These are phyloP conservation scores for Aurantiochytrium sp. DNA, from an alignment of 108 stramenopile species.

Conservation along the genomic window DNA sequence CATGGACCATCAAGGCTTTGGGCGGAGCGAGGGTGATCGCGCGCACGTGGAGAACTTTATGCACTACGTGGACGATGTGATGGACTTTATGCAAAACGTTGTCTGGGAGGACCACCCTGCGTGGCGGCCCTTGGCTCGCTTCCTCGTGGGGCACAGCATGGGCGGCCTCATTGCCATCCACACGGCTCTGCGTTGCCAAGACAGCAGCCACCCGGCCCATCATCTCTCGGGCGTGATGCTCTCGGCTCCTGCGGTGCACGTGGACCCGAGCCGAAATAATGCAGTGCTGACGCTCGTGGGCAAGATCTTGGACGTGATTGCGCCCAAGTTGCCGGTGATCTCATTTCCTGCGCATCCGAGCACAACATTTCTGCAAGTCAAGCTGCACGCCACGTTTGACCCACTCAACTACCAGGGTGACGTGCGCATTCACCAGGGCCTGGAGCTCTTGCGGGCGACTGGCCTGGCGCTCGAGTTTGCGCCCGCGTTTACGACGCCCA, in stretches of 20 bases:
- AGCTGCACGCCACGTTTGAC: background rate
- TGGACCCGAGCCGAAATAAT: background rate
- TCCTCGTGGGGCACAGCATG: background rate
- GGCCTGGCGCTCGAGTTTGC: background rate
- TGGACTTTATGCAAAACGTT: background rate
- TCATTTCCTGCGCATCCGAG: background rate
- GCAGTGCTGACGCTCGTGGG: background rate
- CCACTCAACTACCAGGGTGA: background rate
- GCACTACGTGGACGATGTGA: conserved; percentile 7
- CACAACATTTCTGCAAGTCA: background rate
- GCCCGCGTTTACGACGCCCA: background rate
- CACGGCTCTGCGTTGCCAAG: background rate
- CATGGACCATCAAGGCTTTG: conserved; percentile 14
- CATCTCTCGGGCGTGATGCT: background rate
- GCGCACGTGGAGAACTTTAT: background rate
- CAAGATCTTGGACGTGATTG: background rate
- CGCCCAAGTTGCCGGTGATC: background rate
- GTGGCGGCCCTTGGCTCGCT: background rate
- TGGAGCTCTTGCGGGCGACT: background rate
- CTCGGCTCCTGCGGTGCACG: background rate
- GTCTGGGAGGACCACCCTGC: background rate
- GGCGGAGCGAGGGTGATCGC: conserved; percentile 3
- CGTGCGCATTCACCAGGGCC: background rate
- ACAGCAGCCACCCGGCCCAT: background rate
- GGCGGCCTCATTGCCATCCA: background rate